phyloP scores from a whole-genome alignment of 2,329 filamentous ascomycete genomes.

The Pseudocercospora fijiensis region DNA sequence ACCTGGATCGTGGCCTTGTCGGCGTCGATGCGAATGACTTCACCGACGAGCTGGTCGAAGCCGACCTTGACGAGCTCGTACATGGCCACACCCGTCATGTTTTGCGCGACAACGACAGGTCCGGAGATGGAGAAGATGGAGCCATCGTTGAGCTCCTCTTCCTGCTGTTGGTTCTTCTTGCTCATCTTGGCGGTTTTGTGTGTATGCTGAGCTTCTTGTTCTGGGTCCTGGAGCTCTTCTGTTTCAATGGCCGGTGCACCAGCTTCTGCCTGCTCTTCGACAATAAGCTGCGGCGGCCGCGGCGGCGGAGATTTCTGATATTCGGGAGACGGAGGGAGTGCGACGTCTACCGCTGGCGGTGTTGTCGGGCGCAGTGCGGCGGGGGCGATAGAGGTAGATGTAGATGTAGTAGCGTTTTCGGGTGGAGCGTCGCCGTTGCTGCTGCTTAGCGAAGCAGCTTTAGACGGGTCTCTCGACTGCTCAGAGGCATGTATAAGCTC shows the following conservation, averaged over 20 bases:
- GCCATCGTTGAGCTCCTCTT: conserved; percentile 59
- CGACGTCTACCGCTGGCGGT: conserved; percentile 21
- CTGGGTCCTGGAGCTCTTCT: conserved; percentile 13
- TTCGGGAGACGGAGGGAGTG: conserved; percentile 25
- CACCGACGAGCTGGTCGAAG: conserved; percentile 86
- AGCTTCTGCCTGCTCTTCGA: conserved; percentile 18
- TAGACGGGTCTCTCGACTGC: conserved; percentile 13
- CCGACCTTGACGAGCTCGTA: conserved; percentile 97
- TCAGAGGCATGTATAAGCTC: conserved; percentile 57
- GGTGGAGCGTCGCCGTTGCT: conserved; percentile 16
- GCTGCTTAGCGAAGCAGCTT: conserved; percentile 15
- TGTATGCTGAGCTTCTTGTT: conserved; percentile 17
- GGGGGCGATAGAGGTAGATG: conserved; percentile 13
- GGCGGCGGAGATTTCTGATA: conserved; percentile 10
- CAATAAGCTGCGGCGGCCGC: conserved; percentile 11
- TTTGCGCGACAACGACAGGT: conserved; percentile 93
- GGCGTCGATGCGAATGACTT: conserved; percentile 95
- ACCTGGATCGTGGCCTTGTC: conserved; percentile 98
- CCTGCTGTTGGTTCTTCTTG: conserved; percentile 41
- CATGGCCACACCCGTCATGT: conserved; percentile 99
- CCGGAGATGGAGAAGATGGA: conserved; percentile 72
- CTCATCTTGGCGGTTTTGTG: conserved; percentile 38
- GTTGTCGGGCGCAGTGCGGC: conserved; percentile 14
- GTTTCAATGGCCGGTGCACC: conserved; percentile 10
- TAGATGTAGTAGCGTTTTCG: conserved; percentile 18